Conservation (phyloP, 2,329 filamentous ascomycete species). For the Magnaporthales sp. region DNA sequence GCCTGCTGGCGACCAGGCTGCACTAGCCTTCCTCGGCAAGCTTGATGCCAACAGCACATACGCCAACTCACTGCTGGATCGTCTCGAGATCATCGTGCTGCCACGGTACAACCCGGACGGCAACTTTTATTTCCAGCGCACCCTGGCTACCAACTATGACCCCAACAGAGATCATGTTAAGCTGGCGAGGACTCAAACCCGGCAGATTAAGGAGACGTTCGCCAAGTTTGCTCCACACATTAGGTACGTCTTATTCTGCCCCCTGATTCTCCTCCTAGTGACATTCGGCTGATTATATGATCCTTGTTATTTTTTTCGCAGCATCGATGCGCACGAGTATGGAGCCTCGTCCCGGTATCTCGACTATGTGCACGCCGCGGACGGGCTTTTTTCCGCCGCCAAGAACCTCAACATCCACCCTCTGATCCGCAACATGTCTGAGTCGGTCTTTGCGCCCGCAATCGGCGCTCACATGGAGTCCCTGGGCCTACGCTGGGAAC, state of each 20-base stretch:
- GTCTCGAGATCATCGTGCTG: slow-evolving; percentile 2
- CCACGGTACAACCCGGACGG: slow-evolving; percentile 5
- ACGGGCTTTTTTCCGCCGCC: background rate
- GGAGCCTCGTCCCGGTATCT: background rate
- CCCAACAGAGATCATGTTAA: slow-evolving; percentile 5
- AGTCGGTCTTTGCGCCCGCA: slow-evolving; percentile 1
- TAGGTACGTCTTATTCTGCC: background rate
- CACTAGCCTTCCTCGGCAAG: background rate
- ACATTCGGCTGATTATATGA: background rate
- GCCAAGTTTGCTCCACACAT: slow-evolving; percentile 1
- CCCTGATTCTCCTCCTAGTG: background rate
- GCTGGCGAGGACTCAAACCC: slow-evolving; percentile 2
- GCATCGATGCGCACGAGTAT: slow-evolving; percentile 4
- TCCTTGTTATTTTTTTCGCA: background rate
- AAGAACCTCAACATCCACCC: slow-evolving; percentile 5
- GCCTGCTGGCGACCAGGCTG: slow-evolving; percentile 2
- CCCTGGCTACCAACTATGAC: slow-evolving; percentile 2
- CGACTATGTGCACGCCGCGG: background rate
- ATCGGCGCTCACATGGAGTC: slow-evolving; percentile 1
- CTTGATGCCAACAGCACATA: slow-evolving; percentile 2
- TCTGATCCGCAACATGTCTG: slow-evolving; percentile 3
- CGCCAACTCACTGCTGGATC: background rate
- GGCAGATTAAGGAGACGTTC: background rate
- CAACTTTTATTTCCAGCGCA: slow-evolving; percentile 4
- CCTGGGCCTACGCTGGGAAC: slow-evolving; percentile 3